Evolutionary conservation across 1,284 basidiomycete genomes (phyloP).

Genomic region (Ceratobasidium sp.): DNA sequence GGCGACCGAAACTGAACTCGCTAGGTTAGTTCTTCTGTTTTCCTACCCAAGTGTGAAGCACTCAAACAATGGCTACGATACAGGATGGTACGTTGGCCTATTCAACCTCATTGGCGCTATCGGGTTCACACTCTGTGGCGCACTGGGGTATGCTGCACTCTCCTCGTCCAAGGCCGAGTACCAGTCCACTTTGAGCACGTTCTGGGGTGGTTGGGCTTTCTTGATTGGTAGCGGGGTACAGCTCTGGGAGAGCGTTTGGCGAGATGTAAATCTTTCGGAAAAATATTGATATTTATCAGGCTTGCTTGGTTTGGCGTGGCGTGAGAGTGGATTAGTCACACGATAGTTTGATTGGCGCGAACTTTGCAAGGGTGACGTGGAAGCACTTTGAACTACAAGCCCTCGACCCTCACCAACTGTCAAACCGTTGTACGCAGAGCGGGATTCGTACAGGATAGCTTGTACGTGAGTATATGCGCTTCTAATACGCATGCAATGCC

Average conservation of each 20-base stretch:
- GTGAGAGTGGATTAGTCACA: too few species aligned
- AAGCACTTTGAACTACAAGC: too few species aligned
- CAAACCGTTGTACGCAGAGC: too few species aligned
- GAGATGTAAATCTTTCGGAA: neutral
- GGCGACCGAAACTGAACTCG: slow-evolving; percentile 54
- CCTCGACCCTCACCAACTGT: too few species aligned
- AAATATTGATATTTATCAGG: neutral
- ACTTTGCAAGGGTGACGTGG: too few species aligned
- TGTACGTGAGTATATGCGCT: too few species aligned
- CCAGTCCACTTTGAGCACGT: slow-evolving; percentile 67
- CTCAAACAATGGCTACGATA: neutral
- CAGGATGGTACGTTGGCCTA: slow-evolving; percentile 56
- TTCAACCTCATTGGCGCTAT: slow-evolving; percentile 71
- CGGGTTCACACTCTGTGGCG: slow-evolving; percentile 67
- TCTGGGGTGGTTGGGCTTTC: slow-evolving; percentile 74
- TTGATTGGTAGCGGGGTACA: slow-evolving; percentile 70
- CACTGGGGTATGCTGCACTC: slow-evolving; percentile 52
- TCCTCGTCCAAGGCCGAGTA: slow-evolving; percentile 59
- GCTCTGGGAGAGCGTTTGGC: slow-evolving; percentile 58
- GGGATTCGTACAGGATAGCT: too few species aligned
- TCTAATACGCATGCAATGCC: too few species aligned
- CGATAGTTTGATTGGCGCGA: too few species aligned
- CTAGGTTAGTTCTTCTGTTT: slow-evolving; percentile 3
- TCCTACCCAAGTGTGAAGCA: neutral
- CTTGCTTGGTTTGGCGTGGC: too few species aligned